phyloP scores from a whole-genome alignment of 306 rosid species.

The Pachyrhizus erosus region DNA sequence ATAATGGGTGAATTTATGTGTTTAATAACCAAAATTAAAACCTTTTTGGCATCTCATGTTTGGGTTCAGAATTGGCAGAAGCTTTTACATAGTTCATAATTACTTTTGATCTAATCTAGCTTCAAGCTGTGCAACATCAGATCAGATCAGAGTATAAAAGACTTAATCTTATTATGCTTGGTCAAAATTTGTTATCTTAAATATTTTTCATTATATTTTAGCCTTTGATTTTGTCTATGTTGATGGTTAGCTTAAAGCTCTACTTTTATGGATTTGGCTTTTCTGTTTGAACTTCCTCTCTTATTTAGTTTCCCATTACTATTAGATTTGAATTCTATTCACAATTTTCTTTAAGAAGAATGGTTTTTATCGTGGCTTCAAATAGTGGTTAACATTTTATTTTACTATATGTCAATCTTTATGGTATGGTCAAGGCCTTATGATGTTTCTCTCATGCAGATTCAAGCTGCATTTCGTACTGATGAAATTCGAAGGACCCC shows the following conservation, averaged over 20 bases:
- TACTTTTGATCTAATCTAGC: not conserved
- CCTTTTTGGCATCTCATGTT: not conserved
- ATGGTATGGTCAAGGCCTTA: not conserved
- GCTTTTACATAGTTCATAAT: not conserved
- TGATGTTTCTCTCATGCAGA: slow-evolving; percentile 48
- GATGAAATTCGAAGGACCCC: slow-evolving; percentile 88
- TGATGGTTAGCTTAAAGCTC: not conserved
- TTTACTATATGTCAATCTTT: not conserved
- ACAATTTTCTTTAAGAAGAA: not conserved
- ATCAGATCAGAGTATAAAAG: not conserved
- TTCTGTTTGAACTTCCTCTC: slow-evolving; percentile 5
- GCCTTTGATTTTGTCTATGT: not conserved
- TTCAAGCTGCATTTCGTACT: slow-evolving; percentile 95
- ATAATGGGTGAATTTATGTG: not conserved
- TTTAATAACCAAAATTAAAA: not conserved
- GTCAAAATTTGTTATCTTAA: not conserved
- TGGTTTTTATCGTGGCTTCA: not conserved
- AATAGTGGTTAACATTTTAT: slow-evolving; percentile 9
- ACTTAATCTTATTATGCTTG: not conserved
- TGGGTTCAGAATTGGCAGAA: not conserved
- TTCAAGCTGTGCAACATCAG: not conserved
- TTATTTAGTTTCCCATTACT: not conserved
- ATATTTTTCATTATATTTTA: not conserved
- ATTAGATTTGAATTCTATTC: slow-evolving; percentile 8
- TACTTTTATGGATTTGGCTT: not conserved